Base-by-base conservation (phyloP, 768 basidiomycete genomes). In the Hypsizygus marmoreus region DNA sequence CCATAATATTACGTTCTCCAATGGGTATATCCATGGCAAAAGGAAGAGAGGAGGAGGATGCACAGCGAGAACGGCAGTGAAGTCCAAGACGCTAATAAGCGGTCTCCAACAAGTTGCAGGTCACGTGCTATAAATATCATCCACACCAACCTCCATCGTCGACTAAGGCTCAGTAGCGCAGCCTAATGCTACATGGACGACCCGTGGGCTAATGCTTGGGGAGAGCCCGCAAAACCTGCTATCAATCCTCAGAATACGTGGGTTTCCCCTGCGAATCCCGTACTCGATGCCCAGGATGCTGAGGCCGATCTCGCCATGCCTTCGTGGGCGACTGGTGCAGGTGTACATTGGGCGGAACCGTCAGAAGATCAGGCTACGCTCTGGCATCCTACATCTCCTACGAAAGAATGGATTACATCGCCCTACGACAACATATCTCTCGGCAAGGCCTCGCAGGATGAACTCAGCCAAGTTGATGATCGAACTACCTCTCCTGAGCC, bases 201-300 rank as follows among this genome's bases (percentile, higher is more conserved):
- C 64, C 82, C 86, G 37, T 91, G 86, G 82, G 79, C 80, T 31
- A 84, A 84, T 63, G 77, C 81, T 44, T 87, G 83, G 84, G 76
- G 72, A 44, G 79, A 81, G 50, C 61, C 80, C 36, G 53, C 68
- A 16, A 70, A 72, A 45, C 49, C 56, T 24, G 30, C 44, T 35
- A 49, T 20, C 20, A 12, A 39, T 14, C 5, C 39, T 6, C 40
- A 8, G 35, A 43, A 22, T 36, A 40, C 37, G 20, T 34, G 40
- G 58, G 49, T n/a, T 17, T 40, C 31, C 7, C 23, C 46, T 11
- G 34, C 47, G 10, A 44, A 40, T 14, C 6, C 40, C 19, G 25
- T 33, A 19, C 51, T 53, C 31, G 56, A 46, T 43, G 49, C 61
- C 23, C 59, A 66, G 24, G 63, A 70, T 38, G 64, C 72, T 45